A percentile compares a stretch with the other conserved stretches of the same genome.
These are phyloP conservation scores for Quercus berberidifolia DNA, from an alignment of 306 rosid genomes.

Conservation along the genomic window DNA sequence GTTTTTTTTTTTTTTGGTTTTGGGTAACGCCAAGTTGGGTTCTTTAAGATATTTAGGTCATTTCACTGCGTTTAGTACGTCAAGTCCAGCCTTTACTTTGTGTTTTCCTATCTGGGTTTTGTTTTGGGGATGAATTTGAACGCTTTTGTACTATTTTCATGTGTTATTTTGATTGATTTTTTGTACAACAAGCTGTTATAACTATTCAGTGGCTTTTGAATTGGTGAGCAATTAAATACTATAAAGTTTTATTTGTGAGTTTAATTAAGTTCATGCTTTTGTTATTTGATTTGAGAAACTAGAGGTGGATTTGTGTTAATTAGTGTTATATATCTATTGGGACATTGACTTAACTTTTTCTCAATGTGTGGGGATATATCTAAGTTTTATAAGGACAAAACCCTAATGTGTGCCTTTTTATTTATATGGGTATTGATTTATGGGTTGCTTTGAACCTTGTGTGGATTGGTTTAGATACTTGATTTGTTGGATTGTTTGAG, in stretches of 20 bases:
- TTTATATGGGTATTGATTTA: constrained; percentile 5
- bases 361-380: constrained; percentile 2
- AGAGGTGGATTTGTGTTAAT: constrained; percentile 24
- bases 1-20: neutral
- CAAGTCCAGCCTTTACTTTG: constrained; percentile 53
- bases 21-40: constrained; percentile 25
- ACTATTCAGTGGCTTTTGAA: constrained; percentile 23
- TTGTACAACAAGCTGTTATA: constrained; percentile 1
- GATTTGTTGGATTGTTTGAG: constrained; percentile 14
- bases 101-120: constrained; percentile 33
- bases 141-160: constrained; percentile 16
- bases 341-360: constrained; percentile 16
- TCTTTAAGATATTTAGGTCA: constrained; percentile 32
- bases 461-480: constrained; percentile 4
- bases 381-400: constrained; percentile 26
- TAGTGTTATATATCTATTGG: constrained; percentile 3
- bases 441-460: constrained; percentile 21
- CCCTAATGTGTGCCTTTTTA: constrained; percentile 49
- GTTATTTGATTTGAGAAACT: constrained; percentile 11
- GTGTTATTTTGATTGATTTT: constrained; percentile 19
- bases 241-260: constrained; percentile 32
- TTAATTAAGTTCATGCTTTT: constrained; percentile 13
- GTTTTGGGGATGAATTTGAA: constrained; percentile 34
- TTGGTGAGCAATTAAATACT: constrained; percentile 32
- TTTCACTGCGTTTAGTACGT: constrained; percentile 62